Evolutionary conservation across 2,329 filamentous ascomycete genomes (phyloP), one percentile per base, ranked within the genome.

Genomic region (Clarireedia homoeocarpa): DNA sequence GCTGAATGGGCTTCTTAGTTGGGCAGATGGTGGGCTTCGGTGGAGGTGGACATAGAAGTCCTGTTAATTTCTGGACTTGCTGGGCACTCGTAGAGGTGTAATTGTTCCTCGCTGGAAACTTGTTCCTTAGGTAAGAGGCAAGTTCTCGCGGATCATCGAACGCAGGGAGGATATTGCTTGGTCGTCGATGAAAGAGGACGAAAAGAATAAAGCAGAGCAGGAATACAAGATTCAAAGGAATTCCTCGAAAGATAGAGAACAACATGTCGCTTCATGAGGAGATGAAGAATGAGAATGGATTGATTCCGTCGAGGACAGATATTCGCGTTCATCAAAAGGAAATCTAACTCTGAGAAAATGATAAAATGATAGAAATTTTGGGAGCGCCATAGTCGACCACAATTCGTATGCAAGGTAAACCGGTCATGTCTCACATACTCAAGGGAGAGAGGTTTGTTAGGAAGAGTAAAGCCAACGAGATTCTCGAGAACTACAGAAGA

Each of bases 251-350:
- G 5, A 34, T 7, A 23, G 47, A 44, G 20, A 45, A n/a, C 6
- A 44, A 49, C 23, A 55, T 20, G 26, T 4, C 9, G 15, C 7
- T 24, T 70, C 14, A 23, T 47, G 17, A 44, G 23, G 23, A 44
- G 40, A 9, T 20, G 12, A 44, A 17, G 5, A 20, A 44, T 10
- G 40, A 24, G n/a, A 23, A 24, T 20, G n/a, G 10, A 44, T 2
- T 24, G n/a, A 9, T 12, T 44, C 5, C 23, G 14, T 24, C 23
- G 40, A 20, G 23, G 17, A 44, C 15, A 23, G 40, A 44, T 23
- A 9, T 23, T 24, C 6, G 9, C 2, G 10, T 4, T 44, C 6
- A 10, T 2, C 17, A 10, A 17, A 12, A 44, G 17, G 17, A 20
- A 44, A 44, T 34, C 24, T 20, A 17, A 44, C 5, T 12, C 23